phyloP scores from a whole-genome alignment of 805 yeast species.

The Ogataea methylovora region DNA sequence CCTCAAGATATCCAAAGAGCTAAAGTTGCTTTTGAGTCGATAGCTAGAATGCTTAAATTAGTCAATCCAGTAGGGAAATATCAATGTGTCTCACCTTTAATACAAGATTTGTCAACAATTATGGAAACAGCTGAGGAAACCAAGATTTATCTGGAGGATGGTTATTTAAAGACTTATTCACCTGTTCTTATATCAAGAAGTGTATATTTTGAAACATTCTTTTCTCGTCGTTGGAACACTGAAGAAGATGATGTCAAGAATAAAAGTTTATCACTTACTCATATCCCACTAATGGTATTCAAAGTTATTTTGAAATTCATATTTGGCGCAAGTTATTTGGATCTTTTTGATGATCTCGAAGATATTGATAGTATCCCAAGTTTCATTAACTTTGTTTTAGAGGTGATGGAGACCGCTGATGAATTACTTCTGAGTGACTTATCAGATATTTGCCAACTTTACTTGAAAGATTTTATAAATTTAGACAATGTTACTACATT shows the following conservation, averaged over 20 bases:
- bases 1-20: constrained; percentile 24
- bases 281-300: constrained; percentile 36
- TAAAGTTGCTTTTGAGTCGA: constrained; percentile 22
- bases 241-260: constrained; percentile 4
- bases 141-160: constrained; percentile 38
- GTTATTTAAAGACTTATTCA: constrained; percentile 39
- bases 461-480: constrained; percentile 45
- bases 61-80: constrained; percentile 22
- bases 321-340: constrained; percentile 43
- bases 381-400: constrained; percentile 48
- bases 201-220: constrained; percentile 53
- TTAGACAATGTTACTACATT: constrained; percentile 55
- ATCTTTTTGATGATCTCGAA: constrained; percentile 28
- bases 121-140: constrained; percentile 15
- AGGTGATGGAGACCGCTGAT: constrained; percentile 53
- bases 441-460: constrained; percentile 53
- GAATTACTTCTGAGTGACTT: constrained; percentile 53
- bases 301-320: constrained; percentile 43
- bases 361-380: constrained; percentile 21
- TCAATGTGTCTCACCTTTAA: constrained; percentile 11
- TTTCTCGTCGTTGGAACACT: constrained; percentile 47
- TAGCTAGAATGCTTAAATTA: constrained; percentile 12
- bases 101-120: constrained; percentile 12
- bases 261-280: constrained; percentile 32
- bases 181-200: constrained; percentile 48